Evolutionary conservation across 1,284 basidiomycete genomes (phyloP).

Genomic region (Sanghuangporus weigelae): DNA sequence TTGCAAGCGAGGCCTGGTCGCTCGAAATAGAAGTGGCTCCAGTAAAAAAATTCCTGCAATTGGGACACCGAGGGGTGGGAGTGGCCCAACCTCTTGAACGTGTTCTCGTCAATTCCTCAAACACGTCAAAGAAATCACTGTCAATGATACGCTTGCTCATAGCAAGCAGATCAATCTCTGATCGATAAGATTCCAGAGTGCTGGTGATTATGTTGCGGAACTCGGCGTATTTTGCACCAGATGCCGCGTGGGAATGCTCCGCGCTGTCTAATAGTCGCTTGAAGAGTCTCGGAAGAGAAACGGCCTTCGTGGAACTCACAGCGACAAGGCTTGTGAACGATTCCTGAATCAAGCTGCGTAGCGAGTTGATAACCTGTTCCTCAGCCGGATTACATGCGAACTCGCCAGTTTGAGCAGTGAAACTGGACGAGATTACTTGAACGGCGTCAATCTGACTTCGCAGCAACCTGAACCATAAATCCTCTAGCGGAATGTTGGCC

Average conservation of each 20-base stretch:
- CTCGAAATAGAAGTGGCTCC: background rate
- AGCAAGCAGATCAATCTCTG: slow-evolving; percentile 86
- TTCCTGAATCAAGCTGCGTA: slow-evolving; percentile 77
- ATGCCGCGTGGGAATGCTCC: slow-evolving; percentile 37
- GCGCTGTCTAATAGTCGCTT: slow-evolving; percentile 79
- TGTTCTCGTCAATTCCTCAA: slow-evolving; percentile 51
- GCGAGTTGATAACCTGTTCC: slow-evolving; percentile 28
- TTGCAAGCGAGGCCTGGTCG: background rate
- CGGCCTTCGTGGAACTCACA: slow-evolving; percentile 71
- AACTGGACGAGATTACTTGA: slow-evolving; percentile 57
- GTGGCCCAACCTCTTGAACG: slow-evolving; percentile 51
- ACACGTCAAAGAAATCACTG: slow-evolving; percentile 74
- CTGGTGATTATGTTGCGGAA: slow-evolving; percentile 87
- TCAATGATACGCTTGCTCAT: slow-evolving; percentile 84
- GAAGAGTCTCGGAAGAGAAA: slow-evolving; percentile 91
- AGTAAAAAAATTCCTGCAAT: slow-evolving; percentile 10
- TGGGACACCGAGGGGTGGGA: slow-evolving; percentile 16
- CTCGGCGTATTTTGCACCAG: slow-evolving; percentile 80
- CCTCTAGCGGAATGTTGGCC: slow-evolving; percentile 59
- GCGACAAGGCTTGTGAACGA: slow-evolving; percentile 85
- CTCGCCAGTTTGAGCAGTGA: slow-evolving; percentile 26
- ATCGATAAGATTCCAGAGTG: slow-evolving; percentile 92
- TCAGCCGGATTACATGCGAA: slow-evolving; percentile 22
- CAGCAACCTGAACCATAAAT: slow-evolving; percentile 88
- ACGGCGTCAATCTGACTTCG: slow-evolving; percentile 78